Evolutionary conservation across 192 early-diverging fungal species (phyloP), one percentile per base, ranked within the genome.

Genomic region (Rhizoclosmatium globosum): DNA sequence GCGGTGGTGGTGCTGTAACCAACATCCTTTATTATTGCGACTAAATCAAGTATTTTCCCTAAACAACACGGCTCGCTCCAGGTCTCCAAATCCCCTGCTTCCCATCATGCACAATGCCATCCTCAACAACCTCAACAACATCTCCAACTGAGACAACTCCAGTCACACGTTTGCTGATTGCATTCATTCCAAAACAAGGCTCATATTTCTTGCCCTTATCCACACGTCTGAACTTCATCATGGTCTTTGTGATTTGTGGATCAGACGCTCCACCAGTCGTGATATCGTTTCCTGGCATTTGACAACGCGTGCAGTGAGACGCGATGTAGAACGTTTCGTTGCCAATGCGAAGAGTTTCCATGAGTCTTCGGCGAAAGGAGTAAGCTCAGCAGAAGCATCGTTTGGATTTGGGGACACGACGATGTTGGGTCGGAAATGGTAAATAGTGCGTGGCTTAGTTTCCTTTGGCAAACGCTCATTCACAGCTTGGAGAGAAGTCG

Each of bases 381-480:
- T 47, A 46, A 77, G 64, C 7, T 72, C 76, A 0, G 59, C 19
- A 2, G 84, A 82, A 13, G 81, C 62, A 65, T 94, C 15, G 2
- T 9, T 38, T 39, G 6, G 21, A 11, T 70, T 70, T 13, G 50
- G 6, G 50, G 50, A 53, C 50, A 53, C 9, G 17, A 93, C 83
- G 42, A 96, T 87, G 83, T 96, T 96, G 57, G 94, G 93, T 6
- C 94, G 88, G 85, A 96, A 96, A 41, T 72, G 47, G 76, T 92
- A 90, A 31, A 76, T 70, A 4, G 46, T 38, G 23, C 64, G 71
- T 41, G 41, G 64, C 48, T 64, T 65, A 45, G 43, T 65, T n/a
- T 39, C 15, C 13, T 38, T 43, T 6, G 84, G 79, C 64, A 94
- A 77, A 2, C 83, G 82, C n/a, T 58, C 61, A 84, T 94, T 93